Conservation (phyloP, 177 flowering plant genomes). For the Vitis hybrid region DNA sequence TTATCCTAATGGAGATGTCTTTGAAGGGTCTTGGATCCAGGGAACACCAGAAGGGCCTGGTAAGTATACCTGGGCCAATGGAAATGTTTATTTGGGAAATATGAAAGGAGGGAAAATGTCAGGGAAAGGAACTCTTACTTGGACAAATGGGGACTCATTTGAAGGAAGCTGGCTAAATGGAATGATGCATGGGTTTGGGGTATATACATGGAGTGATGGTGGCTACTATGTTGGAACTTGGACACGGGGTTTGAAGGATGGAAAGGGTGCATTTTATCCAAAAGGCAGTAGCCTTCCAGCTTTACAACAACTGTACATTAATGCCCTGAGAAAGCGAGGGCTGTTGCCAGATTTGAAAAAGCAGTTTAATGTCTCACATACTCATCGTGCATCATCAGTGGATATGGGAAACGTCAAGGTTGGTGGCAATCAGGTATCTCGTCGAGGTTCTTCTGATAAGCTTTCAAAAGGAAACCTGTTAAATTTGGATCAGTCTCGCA, state of each 20-base stretch:
- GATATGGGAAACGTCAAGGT: conserved; percentile 65
- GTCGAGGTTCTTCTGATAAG: conserved; percentile 49
- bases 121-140: conserved; percentile 87
- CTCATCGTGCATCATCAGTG: conserved; percentile 64
- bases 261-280: conserved; percentile 93
- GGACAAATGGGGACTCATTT: conserved; percentile 89
- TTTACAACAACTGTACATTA: conserved; percentile 66
- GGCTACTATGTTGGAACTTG: conserved; percentile 95
- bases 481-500: conserved; percentile 58
- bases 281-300: conserved; percentile 69
- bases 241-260: conserved; percentile 93
- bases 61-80: conserved; percentile 89
- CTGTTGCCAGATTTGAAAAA: conserved; percentile 77
- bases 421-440: conserved; percentile 40
- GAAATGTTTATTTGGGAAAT: conserved; percentile 82
- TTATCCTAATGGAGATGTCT: conserved; percentile 79
- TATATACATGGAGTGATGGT: conserved; percentile 89
- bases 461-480: conserved; percentile 55
- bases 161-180: conserved; percentile 97
- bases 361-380: conserved; percentile 49
- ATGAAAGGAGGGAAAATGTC: conserved; percentile 97
- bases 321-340: conserved; percentile 83
- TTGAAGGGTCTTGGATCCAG: conserved; percentile 96
- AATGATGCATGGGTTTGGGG: conserved; percentile 94
- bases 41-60: conserved; percentile 89